A percentile compares a stretch with the other conserved stretches of the same genome.
Evolutionary conservation across 805 yeast species (phyloP).

Genomic region (Kodamaea kaohsiungensis): DNA sequence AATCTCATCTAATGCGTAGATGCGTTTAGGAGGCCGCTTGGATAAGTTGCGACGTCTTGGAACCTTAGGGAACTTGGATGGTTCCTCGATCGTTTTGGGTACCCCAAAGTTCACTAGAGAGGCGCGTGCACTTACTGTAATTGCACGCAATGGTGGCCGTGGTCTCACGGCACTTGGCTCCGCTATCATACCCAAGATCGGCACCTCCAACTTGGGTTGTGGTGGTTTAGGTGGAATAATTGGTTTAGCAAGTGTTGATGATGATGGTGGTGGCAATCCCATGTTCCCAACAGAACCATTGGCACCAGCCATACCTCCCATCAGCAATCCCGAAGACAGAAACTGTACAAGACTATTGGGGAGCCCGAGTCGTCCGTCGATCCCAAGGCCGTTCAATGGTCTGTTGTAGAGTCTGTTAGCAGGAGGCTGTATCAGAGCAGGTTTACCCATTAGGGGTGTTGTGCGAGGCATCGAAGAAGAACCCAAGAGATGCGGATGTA

Average conservation of each 20-base stretch:
- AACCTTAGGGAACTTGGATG: conserved; percentile 30
- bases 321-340: conserved; percentile 2
- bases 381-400: conserved; percentile 19
- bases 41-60: conserved; percentile 40
- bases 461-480: background rate
- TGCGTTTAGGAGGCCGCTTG: conserved; percentile 57
- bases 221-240: conserved; percentile 31
- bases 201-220: conserved; percentile 38
- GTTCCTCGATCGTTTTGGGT: conserved; percentile 34
- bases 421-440: conserved; percentile 48
- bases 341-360: background rate
- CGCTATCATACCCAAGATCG: conserved; percentile 26
- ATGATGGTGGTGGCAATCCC: background rate
- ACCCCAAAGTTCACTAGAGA: conserved; percentile 30
- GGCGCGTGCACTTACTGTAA: conserved; percentile 24
- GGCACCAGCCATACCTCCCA: background rate
- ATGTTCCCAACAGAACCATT: background rate
- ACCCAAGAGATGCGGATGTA: background rate
- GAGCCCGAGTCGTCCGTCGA: conserved; percentile 21
- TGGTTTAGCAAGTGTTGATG: conserved; percentile 12
- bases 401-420: conserved; percentile 35
- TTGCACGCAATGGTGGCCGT: conserved; percentile 27
- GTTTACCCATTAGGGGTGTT: conserved; percentile 45
- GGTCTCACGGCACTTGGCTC: conserved; percentile 21
- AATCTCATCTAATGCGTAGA: conserved; percentile 78